Evolutionary conservation across 768 basidiomycete genomes (phyloP), one percentile per base, ranked within the genome.

Genomic region (Rhizopogon roseolus): DNA sequence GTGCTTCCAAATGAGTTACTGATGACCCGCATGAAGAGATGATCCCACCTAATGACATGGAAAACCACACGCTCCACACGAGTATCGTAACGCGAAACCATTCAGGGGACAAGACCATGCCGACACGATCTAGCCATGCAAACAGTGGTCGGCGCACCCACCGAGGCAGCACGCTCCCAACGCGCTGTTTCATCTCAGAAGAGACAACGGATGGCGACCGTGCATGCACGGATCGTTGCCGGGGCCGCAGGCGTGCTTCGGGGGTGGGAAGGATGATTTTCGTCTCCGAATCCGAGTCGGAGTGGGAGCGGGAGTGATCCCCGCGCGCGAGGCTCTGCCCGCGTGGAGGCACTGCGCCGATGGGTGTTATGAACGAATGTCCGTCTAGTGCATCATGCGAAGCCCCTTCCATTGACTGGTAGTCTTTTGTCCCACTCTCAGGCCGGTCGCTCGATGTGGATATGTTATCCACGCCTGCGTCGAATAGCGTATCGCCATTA

Each of bases 41-140:
- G 6, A 22, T 62, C 84, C 50, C 57, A 87, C 90, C 93, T 16
- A 93, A 75, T 0, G 87, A 79, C 81, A 92, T 88, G 1, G 78
- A 69, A 53, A 77, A 81, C 93, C 93, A 96, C 8, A 76, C 71
- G 0, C 68, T 73, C 91, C 93, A 96, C 19, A 94, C 82, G 36
- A 93, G 71, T 54, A 92, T 11, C 19, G 92, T 93, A 50, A 86
- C 91, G 57, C 75, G 73, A 43, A 81, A 62, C 91, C 92, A 93
- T 63, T 90, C 82, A 0, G 87, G 86, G 25, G 78, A 70, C 16
- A 95, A 72, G 19, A 95, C 84, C 76, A 85, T 79, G 60, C 71
- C 70, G 19, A 94, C 72, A 11, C 88, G 78, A 55, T 81, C 80
- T 58, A 81, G 68, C 86, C 88, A 93, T 16, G 81, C 86, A 54